Base-by-base conservation (phyloP, 805 yeast species). In the Schizosaccharomyces octosporus region DNA sequence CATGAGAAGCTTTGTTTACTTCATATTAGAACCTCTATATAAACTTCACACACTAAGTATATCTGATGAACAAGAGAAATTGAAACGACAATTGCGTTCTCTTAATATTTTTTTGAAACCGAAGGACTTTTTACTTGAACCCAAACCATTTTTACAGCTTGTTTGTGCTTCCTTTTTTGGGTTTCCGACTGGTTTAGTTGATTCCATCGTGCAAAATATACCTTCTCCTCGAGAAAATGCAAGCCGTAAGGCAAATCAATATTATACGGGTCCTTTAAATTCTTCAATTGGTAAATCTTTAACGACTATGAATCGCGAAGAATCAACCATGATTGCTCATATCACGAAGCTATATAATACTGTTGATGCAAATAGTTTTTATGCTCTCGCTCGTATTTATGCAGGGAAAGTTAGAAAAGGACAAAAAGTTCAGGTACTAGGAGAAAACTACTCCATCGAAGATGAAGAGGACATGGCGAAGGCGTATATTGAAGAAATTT, bases 1-100 rank as follows among this genome's bases (percentile, higher is more conserved):
- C 15, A 68, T 63, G 63, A 63, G 72, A 51, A 69, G 87, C 1
- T 85, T 90, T 69, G 76, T 78, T 5, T 73, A 76, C 57, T 84
- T 87, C 66, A 76, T 93, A 6, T 71, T 88, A 7, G 81, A 80
- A 31, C 98, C 97, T 1, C 67, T 90, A 13, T 90, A 88, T 72
- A 89, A 90, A 68, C 68, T 89, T 7, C 72, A 82, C 45, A 75
- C 87, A 21, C 61, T 60, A 45, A 62, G 85, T 0, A 67, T 90
- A 11, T 75, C 87, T 0, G 74, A 77, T 43, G 78, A 78, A 19
- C 71, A 78, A 1, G 69, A 71, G 4, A 72, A 72, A 0, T 68
- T 87, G 19, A 68, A 76, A 9, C 62, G 63, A 2, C 69, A 78
- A 27, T 69, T 87, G n/a, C 72, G 75, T 66, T 66, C 73, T 1